A percentile compares a stretch with the other conserved stretches of the same genome.
phyloP scores from a whole-genome alignment of 2,329 filamentous ascomycete genomes.

The Beauveria brongniartii region DNA sequence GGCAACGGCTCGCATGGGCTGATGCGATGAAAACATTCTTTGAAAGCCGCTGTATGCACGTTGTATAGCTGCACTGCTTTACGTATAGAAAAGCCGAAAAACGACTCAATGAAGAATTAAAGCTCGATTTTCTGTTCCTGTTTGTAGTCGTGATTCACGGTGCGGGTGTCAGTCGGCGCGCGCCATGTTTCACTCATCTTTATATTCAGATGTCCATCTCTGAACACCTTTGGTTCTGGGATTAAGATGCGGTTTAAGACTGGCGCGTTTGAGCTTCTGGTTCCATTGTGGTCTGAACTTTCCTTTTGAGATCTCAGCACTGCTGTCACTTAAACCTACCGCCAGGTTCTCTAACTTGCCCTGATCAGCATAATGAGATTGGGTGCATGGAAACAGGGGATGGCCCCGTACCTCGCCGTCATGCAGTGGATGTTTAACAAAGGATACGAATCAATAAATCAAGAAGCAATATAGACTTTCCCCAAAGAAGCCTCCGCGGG shows the following conservation, averaged over 20 bases:
- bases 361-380: background rate
- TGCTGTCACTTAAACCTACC: too few species aligned
- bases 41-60: background rate
- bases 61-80: background rate
- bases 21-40: slow-evolving; percentile 4
- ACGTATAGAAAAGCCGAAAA: slow-evolving; percentile 7
- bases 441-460: background rate
- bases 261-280: too few species aligned
- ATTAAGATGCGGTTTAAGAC: too few species aligned
- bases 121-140: slow-evolving; percentile 13
- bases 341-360: background rate
- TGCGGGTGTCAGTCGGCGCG: too few species aligned
- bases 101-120: slow-evolving; percentile 15
- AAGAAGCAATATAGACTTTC: background rate
- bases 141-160: background rate
- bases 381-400: background rate
- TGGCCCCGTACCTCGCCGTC: background rate
- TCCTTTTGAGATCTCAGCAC: background rate
- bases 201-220: too few species aligned
- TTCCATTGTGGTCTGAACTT: background rate
- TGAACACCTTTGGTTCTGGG: too few species aligned
- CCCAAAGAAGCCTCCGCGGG: background rate
- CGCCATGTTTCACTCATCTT: too few species aligned
- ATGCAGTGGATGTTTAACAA: background rate
- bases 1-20: slow-evolving; percentile 18